Conservation (phyloP, 2,329 filamentous ascomycete genomes). For the Aspergillus novofumigatus region DNA sequence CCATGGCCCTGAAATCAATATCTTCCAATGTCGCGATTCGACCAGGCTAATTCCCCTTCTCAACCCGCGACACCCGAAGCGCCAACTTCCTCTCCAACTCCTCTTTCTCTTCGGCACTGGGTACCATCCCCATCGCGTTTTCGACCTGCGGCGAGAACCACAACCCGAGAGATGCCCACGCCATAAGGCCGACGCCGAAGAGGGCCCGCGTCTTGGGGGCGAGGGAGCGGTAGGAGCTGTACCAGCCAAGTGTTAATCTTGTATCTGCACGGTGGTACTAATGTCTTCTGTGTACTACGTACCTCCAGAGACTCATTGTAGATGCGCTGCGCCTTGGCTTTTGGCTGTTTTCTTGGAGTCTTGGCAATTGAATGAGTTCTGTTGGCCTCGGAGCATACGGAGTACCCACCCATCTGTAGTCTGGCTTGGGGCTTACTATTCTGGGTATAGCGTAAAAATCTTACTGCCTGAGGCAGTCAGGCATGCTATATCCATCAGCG, state of each 20-base stretch:
- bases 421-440: not conserved
- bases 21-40: no score
- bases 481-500: not conserved
- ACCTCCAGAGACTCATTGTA: slow-evolving; percentile 40
- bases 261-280: not conserved
- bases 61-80: slow-evolving; percentile 31
- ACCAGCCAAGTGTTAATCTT: not conserved
- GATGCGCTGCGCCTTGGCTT: not conserved
- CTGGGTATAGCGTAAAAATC: not conserved
- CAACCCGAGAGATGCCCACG: slow-evolving; percentile 71
- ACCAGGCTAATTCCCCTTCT: slow-evolving; percentile 20
- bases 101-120: slow-evolving; percentile 69
- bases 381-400: not conserved
- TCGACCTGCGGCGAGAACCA: slow-evolving; percentile 69
- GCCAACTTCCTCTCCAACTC: slow-evolving; percentile 50
- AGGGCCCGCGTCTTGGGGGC: slow-evolving; percentile 65
- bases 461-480: not conserved
- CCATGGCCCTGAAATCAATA: no score
- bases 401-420: no score
- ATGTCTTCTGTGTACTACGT: slow-evolving; percentile 4
- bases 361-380: not conserved
- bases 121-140: slow-evolving; percentile 65
- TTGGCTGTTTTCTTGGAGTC: not conserved
- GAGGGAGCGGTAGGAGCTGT: slow-evolving; percentile 67
- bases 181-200: slow-evolving; percentile 70